Base-by-base conservation (phyloP, 257 asterid species). In the Fraxinus quadrangulata region DNA sequence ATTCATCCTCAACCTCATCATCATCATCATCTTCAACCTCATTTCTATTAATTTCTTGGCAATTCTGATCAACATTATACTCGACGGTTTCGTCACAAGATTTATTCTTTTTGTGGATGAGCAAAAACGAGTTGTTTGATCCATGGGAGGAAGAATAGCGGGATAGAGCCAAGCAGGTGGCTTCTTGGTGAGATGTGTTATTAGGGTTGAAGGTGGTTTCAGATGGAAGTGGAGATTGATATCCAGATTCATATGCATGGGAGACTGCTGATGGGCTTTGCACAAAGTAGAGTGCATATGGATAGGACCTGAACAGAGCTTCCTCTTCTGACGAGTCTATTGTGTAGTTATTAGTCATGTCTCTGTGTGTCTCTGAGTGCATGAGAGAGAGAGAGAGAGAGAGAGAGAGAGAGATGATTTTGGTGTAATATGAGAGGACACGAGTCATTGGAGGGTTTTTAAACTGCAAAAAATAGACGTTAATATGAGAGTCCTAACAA, bases 241-340 rank as follows among this genome's bases (percentile, higher is more conserved):
- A 65, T 17, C 2, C 66, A 0, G 78, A 70, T 11, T 42, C 65
- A 19, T 40, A 47, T 76, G 83, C 87, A 81, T 88, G 87, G 42
- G 92, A 87, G 54, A 81, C 19, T 54, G 87, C 80, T 0, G 94
- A 88, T 1, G 97, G 97, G 86, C 96, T 91, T 23, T 89, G 93
- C 6, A 91, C 95, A 61, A 85, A 92, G 86, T 90, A 92, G 4
- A 86, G 68, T 1, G 92, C 78, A 70, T 85, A 88, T 6, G 91
- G 89, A 80, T 84, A 88, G 51, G 90, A 78, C 4, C 89, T 88
- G 82, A 86, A 91, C 33, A 89, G 69, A 0, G 96, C 89, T 82
- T 92, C 97, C 31, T 89, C 97, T 71, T 89, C 96, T 13, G 81
- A 72, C 0, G 86, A 81, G 2, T 90, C 92, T 76, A 17, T 83